A percentile compares a stretch with the other conserved stretches of the same genome.
Conservation (phyloP, 2,329 filamentous ascomycete species). For the Leptographium wingfieldii region DNA sequence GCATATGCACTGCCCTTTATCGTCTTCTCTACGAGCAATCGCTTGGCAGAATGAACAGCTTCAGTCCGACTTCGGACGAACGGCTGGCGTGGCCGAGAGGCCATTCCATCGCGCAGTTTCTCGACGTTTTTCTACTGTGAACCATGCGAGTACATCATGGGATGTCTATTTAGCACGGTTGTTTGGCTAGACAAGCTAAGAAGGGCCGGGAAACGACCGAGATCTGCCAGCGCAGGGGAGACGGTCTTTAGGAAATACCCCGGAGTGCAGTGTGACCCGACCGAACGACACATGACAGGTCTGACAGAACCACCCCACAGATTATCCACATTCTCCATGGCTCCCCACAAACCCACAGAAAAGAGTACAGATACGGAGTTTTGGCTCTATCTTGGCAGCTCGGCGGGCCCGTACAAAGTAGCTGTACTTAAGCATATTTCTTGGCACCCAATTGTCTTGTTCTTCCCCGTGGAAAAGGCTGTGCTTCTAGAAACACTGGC, state of each 20-base stretch:
- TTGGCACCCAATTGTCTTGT: background rate
- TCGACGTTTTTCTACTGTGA: background rate
- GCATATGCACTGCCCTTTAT: too few relatives aligned
- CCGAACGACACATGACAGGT: background rate
- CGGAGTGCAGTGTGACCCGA: background rate
- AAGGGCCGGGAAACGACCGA: background rate
- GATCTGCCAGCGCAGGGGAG: background rate
- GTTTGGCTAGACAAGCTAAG: background rate
- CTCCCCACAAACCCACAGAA: background rate
- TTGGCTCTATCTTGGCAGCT: background rate
- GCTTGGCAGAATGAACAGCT: too few relatives aligned
- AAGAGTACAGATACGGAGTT: background rate
- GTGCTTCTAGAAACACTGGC: background rate
- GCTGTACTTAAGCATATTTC: background rate
- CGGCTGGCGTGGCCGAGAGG: background rate
- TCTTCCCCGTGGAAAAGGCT: background rate
- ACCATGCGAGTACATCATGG: background rate
- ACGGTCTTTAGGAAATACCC: background rate
- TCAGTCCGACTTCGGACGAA: too few relatives aligned
- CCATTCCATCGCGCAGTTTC: background rate
- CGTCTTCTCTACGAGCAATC: too few relatives aligned
- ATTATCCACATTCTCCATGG: background rate
- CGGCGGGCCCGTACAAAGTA: too few relatives aligned
- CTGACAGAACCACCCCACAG: background rate
- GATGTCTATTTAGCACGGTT: background rate